Base-by-base conservation (phyloP, 306 rosid species). In the Prosopis cineraria region DNA sequence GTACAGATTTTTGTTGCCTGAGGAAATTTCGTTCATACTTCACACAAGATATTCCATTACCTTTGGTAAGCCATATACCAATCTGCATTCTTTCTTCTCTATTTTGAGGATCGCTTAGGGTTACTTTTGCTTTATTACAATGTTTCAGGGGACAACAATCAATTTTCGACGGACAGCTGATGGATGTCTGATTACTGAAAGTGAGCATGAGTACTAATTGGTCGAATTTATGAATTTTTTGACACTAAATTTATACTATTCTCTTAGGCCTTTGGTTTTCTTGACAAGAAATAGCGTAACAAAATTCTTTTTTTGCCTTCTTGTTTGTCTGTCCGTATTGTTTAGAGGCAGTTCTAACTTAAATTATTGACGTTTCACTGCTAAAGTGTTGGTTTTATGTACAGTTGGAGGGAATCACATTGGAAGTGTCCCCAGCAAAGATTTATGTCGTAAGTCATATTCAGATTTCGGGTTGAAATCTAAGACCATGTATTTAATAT, bases 391-490 rank as follows among this genome's bases (percentile, higher is more conserved):
- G 24, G 30, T 40, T 70, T 85, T 68, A 41, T 1, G 24, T 74
- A 68, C 98, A 95, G 99, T 95, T 86, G 87, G 93, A 73, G 98
- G 97, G 79, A 88, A 85, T 86, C 87, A 79, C 70, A 69, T 93
- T 48, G 98, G 98, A 86, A 89, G 96, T 74, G 94, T 95, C 53
- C 89, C 77, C 59, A 93, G 98, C 97, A 93, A 91, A 88, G 99
- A 95, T 73, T 81, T 95, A 68, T 95, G 99, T 73, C 88, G 98
- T 95, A 87, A 91, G 99, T 88, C 56, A 50, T 53, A 16, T 17
- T 62, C 48, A 22, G 69, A 27, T 53, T 82, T 44, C 33, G 14
- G 4, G 1, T 70, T 45, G 43, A 48, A 76, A 65, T 68, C 16
- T 19, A 4, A 73, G 36, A 4, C 12, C 19, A 33, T 30, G 76